Conservation (phyloP, 2,329 filamentous ascomycete genomes). For the Ophiostoma sp. region DNA sequence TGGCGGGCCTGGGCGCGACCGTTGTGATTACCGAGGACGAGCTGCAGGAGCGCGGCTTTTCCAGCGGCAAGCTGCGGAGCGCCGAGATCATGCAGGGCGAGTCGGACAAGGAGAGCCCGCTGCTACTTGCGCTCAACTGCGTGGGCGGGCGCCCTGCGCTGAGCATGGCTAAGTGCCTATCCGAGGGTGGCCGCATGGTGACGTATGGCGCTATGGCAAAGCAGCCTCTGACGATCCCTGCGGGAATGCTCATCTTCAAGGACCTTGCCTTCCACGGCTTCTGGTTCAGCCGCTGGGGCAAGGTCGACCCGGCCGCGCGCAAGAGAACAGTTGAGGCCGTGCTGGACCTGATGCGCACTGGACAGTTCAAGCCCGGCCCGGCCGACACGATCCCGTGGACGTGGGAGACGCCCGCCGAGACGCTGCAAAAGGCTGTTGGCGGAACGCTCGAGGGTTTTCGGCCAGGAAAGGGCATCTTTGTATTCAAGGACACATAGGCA, state of each 20-base stretch:
- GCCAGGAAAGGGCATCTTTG: slow-evolving; percentile 83
- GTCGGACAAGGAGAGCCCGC: slow-evolving; percentile 49
- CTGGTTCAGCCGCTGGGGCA: slow-evolving; percentile 89
- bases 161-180: slow-evolving; percentile 68
- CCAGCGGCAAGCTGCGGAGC: slow-evolving; percentile 47
- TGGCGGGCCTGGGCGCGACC: slow-evolving; percentile 51
- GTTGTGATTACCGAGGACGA: slow-evolving; percentile 54
- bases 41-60: slow-evolving; percentile 54
- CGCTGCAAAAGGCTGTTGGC: slow-evolving; percentile 68
- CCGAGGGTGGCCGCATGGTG: slow-evolving; percentile 66
- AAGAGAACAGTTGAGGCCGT: slow-evolving; percentile 79
- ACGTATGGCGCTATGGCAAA: slow-evolving; percentile 95
- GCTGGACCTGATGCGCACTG: slow-evolving; percentile 65
- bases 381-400: slow-evolving; percentile 78
- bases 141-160: slow-evolving; percentile 84
- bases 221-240: slow-evolving; percentile 75
- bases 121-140: slow-evolving; percentile 83
- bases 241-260: slow-evolving; percentile 87
- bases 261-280: slow-evolving; percentile 85
- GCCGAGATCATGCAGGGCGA: slow-evolving; percentile 64
- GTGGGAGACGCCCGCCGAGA: slow-evolving; percentile 68
- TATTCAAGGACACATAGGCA: slow-evolving; percentile 61
- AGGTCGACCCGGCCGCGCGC: slow-evolving; percentile 67
- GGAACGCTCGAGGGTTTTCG: slow-evolving; percentile 79
- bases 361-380: slow-evolving; percentile 77